Evolutionary conservation across 2,329 filamentous ascomycete species (phyloP), one percentile per base, ranked within the genome.

Genomic region (Chaetomiaceae sp.): DNA sequence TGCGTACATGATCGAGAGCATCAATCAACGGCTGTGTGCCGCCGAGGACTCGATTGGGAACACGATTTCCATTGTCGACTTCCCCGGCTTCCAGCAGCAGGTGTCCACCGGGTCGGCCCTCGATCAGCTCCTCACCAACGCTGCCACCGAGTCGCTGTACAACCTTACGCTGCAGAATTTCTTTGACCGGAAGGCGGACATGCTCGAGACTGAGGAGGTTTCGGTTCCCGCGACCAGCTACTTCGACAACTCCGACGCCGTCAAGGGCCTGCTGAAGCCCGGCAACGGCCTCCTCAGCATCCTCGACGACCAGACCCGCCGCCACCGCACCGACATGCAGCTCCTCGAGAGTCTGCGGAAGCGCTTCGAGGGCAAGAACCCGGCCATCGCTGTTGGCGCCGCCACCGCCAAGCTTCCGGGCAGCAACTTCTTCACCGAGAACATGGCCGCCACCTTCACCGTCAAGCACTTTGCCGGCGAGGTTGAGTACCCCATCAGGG

Each of bases 401-500:
- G 73, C 87, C 1, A 90, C 82, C 1, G 78, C 86, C 22, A 82
- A 84, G 53, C 73, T 94, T 20, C 88, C 88, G 6, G 89, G 90
- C 42, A 93, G 86, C 69, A 95, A 95, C 64, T 95, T 95, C 65
- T 72, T 84, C 40, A 91, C 90, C 0, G 84, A 88, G 51, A 94
- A 94, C 65, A 76, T 79, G 0, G 75, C 86, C 0, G 84, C 88
- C 5, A 78, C 79, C 9, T 98, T 98, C 68, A 90, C 89, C 0
- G 83, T 98, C 47, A 89, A 86, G 65, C 93, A 98, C 66, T 98
- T 94, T 65, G 91, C 91, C 32, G 93, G 93, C 41, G 93, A 97
- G 63, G 88, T 98, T 5, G 93, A 98, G 51, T 98, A 98, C 62
- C 83, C 88, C 2, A 78, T 94, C 50, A 84, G 84, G 57, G 88